phyloP scores from a whole-genome alignment of 371 early-diverging fungal genomes.

The Mortierella polycephala region DNA sequence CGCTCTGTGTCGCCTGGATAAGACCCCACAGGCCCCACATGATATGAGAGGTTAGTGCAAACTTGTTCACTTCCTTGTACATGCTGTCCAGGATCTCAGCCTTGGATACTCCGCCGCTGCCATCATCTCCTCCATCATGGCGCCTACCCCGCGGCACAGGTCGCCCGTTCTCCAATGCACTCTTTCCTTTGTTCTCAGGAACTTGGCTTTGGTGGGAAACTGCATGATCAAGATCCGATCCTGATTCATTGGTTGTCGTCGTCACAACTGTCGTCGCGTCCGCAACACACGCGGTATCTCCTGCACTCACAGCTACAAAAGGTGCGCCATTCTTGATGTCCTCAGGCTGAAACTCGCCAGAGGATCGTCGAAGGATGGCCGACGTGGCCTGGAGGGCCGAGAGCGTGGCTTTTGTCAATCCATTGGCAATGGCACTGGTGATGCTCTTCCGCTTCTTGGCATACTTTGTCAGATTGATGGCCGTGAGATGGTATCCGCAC shows the following conservation, averaged over 20 bases:
- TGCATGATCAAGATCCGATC: not conserved
- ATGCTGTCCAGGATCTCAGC: constrained; percentile 46
- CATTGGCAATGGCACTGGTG: constrained; percentile 22
- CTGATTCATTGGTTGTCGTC: constrained; percentile 3
- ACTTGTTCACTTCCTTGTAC: constrained; percentile 56
- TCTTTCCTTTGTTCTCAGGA: constrained; percentile 15
- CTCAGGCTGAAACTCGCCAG: not conserved
- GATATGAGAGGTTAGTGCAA: constrained; percentile 75
- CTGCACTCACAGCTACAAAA: not conserved
- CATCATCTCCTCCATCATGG: constrained; percentile 13
- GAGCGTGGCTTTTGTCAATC: constrained; percentile 24
- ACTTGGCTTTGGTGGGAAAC: not conserved
- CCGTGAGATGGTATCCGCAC: constrained; percentile 47
- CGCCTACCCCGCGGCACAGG: constrained; percentile 5
- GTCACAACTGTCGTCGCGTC: constrained; percentile 7
- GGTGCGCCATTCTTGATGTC: not conserved
- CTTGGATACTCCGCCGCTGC: constrained; percentile 39
- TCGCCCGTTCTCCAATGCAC: constrained; percentile 17
- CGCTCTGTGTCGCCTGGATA: constrained; percentile 78
- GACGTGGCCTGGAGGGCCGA: constrained; percentile 33
- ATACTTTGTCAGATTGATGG: constrained; percentile 36
- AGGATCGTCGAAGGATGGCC: constrained; percentile 9
- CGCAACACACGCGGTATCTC: not conserved
- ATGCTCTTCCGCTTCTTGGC: constrained; percentile 21
- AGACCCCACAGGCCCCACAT: constrained; percentile 90